Conservation (phyloP, 805 yeast species). For the Saccharomycopsis vini region DNA sequence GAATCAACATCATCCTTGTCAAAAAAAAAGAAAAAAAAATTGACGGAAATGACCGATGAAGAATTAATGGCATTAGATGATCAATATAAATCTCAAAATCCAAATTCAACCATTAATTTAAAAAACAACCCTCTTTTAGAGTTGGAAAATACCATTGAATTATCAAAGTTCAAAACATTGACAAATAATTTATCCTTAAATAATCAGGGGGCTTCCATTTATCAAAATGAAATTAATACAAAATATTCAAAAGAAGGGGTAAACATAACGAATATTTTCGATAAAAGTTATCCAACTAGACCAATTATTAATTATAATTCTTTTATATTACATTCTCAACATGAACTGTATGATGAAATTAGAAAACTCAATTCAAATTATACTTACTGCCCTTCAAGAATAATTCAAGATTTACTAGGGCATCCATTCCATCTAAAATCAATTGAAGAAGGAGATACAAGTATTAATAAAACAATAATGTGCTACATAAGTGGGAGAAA, state of each 20-base stretch:
- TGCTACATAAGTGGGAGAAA: conserved; percentile 60
- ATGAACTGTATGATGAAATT: conserved; percentile 6
- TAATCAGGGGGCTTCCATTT: neutral
- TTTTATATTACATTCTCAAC: conserved; percentile 15
- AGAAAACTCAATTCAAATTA: neutral
- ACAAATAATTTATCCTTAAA: neutral
- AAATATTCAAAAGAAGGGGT: conserved; percentile 18
- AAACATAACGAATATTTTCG: conserved; percentile 16
- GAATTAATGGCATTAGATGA: conserved; percentile 17
- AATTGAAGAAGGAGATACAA: too few species aligned
- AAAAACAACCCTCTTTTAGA: too few species aligned
- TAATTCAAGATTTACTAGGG: too few species aligned
- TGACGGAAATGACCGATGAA: conserved; percentile 20
- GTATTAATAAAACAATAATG: conserved; percentile 32
- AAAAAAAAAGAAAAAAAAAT: conserved; percentile 4
- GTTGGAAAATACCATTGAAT: conserved; percentile 14
- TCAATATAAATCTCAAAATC: too few species aligned
- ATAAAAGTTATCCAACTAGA: conserved; percentile 15
- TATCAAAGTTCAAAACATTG: conserved; percentile 14
- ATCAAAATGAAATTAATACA: conserved; percentile 1
- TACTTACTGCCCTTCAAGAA: conserved; percentile 10
- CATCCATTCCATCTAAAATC: too few species aligned
- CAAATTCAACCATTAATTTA: too few species aligned
- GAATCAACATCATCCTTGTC: neutral
- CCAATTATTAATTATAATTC: conserved; percentile 17